Evolutionary conservation across 1,139 yeast genomes (phyloP).

Genomic region (Geotrichum histeridarum): DNA sequence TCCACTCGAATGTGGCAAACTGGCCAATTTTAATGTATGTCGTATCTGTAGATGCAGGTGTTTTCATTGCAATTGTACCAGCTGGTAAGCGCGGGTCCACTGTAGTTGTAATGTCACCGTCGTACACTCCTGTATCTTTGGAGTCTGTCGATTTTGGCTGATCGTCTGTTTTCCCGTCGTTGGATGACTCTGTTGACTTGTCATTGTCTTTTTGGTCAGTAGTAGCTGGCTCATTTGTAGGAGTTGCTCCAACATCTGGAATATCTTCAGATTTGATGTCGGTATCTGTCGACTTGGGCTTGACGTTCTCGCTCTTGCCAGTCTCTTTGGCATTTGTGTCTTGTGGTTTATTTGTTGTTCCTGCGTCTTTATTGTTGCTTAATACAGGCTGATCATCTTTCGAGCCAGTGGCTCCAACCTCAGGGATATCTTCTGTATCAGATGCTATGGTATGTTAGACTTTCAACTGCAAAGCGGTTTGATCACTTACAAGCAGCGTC

Average conservation of each 20-base stretch:
- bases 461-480: too few species aligned
- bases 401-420: too few species aligned
- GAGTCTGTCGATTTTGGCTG: slow-evolving; percentile 6
- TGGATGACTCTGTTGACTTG: too few species aligned
- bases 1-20: slow-evolving; percentile 42
- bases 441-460: too few species aligned
- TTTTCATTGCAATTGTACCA: slow-evolving; percentile 36
- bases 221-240: not conserved
- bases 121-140: slow-evolving; percentile 14
- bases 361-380: too few species aligned
- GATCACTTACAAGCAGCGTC: too few species aligned
- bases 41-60: slow-evolving; percentile 36
- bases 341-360: too few species aligned
- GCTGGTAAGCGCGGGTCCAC: slow-evolving; percentile 37
- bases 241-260: not conserved
- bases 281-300: not conserved
- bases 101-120: slow-evolving; percentile 23
- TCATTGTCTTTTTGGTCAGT: not conserved
- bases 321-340: too few species aligned
- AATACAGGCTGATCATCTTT: too few species aligned
- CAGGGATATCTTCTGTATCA: too few species aligned
- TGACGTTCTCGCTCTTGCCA: too few species aligned
- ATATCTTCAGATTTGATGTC: not conserved
- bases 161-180: too few species aligned
- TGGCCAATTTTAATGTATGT: slow-evolving; percentile 41